Base-by-base conservation (phyloP, 2,329 filamentous ascomycete genomes). In the Verticillium longisporum region DNA sequence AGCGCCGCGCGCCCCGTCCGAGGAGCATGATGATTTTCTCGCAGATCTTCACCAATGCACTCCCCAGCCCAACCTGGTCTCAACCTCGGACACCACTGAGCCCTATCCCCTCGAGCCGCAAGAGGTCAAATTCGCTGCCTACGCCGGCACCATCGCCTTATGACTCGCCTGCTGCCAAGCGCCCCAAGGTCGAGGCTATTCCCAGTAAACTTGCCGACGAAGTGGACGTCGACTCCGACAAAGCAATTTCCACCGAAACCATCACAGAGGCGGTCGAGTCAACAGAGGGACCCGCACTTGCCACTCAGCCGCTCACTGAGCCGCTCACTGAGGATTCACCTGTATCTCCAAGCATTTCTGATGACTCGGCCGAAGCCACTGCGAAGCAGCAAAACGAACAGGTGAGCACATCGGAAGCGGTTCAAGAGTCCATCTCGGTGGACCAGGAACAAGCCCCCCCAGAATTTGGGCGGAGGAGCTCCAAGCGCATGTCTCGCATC, bases 101-200 rank as follows among this genome's bases (percentile, higher is more conserved):
- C n/a, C 58, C 66, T 21, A 59, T 74, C n/a, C 61, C 72, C n/a
- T 61, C 67, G 32, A 56, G 68, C 7, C 74, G 77, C 59, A 80
- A 77, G 63, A 78, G 83, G 33, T 78, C 82, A 2, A 77, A 73
- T 60, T 85, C 83, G 3, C 66, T 84, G 55, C 83, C 83, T 1
- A 76, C 74, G 21, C 73, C 74, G 4, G 65, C 71, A 3, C 64
- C 67, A 14, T 69, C 68, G 4, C 68, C 69, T 0, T 69, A 70
- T 45, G 60, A 60, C 3, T 66, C 66, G 0, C 66, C 64, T 41
- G 53, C 55, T 2, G 56, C 60, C 61, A 63, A 64, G 41, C 63
- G 66, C 15, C 55, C 59, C 13, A 60, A 59, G 50, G 37, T 62
- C 9, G 62, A 61, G 7, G n/a, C 54, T 38, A 32, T 61, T 15